These are phyloP conservation scores for Lodderomyces metapsilosis DNA, from an alignment of 1,139 yeast species.

Conservation along the genomic window DNA sequence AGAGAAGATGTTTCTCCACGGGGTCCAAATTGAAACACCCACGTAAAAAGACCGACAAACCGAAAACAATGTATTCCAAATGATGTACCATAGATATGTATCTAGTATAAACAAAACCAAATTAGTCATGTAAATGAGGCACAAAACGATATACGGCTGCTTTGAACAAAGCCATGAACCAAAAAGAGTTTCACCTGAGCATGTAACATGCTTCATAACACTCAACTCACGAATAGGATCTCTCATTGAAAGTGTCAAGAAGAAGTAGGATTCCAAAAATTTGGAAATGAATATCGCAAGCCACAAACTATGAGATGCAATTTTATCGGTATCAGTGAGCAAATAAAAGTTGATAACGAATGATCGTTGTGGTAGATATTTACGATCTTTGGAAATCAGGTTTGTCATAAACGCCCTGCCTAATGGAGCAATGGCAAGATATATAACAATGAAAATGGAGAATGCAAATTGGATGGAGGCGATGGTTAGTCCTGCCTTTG, in stretches of 20 bases:
- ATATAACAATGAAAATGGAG: constrained; percentile 41
- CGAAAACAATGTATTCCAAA: constrained; percentile 52
- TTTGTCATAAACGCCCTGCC: constrained; percentile 35
- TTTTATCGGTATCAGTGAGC: constrained; percentile 35
- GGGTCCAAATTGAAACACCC: constrained; percentile 57
- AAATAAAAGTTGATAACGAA: constrained; percentile 39
- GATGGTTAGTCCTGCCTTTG: constrained; percentile 32
- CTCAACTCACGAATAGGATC: constrained; percentile 51
- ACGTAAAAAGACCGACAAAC: constrained; percentile 47
- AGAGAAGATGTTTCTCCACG: constrained; percentile 55
- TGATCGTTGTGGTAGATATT: constrained; percentile 31
- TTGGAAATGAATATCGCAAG: constrained; percentile 43
- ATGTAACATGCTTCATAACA: constrained; percentile 35
- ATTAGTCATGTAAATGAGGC: constrained; percentile 39
- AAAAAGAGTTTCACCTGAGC: constrained; percentile 46
- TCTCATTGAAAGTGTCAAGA: constrained; percentile 44
- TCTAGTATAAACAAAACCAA: constrained; percentile 50
- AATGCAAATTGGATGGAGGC: constrained; percentile 44
- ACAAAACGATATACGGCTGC: constrained; percentile 41
- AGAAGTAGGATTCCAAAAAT: constrained; percentile 51
- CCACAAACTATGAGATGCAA: constrained; percentile 51
- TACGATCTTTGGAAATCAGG: constrained; percentile 18
- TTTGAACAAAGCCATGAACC: constrained; percentile 38
- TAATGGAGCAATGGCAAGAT: constrained; percentile 47
- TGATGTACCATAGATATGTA: constrained; percentile 56